A percentile compares a stretch with the other conserved stretches of the same genome.
Evolutionary conservation across 345 rosid genomes (phyloP).

Genomic region (Eucalyptus pauciflora): DNA sequence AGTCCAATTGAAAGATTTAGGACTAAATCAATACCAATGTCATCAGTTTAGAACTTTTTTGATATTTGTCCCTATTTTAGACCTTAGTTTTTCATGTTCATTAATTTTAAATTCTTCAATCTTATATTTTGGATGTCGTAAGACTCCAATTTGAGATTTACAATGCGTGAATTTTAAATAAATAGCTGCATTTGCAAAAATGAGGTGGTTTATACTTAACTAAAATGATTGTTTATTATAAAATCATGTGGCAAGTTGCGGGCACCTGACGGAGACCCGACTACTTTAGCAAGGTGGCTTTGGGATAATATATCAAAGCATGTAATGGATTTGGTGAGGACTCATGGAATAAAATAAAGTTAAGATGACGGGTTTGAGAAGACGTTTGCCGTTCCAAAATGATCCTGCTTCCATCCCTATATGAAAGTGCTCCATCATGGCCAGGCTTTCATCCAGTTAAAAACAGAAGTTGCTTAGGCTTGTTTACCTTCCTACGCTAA

Average conservation of each 20-base stretch:
- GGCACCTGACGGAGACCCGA: background rate
- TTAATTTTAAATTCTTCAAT: background rate
- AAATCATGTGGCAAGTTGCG: background rate
- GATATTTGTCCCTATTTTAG: background rate
- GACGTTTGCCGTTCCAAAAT: background rate
- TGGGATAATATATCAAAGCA: background rate
- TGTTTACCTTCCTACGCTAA: background rate
- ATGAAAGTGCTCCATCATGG: background rate
- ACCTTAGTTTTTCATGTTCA: background rate
- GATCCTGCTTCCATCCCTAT: background rate
- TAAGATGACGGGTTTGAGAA: background rate
- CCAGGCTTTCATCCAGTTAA: background rate
- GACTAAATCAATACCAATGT: background rate
- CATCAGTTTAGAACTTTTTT: rapidly evolving
- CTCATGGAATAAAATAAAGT: background rate
- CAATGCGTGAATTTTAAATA: background rate
- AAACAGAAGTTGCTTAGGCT: background rate
- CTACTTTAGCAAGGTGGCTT: background rate
- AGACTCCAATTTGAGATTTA: background rate
- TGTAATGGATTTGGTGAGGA: background rate
- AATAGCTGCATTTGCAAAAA: background rate
- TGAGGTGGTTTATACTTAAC: background rate
- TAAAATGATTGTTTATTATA: background rate
- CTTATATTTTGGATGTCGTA: background rate
- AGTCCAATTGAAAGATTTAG: rapidly evolving